A percentile compares a stretch with the other conserved stretches of the same genome.
Evolutionary conservation across 2,329 filamentous ascomycete species (phyloP).

Genomic region (Diplodia seriata): DNA sequence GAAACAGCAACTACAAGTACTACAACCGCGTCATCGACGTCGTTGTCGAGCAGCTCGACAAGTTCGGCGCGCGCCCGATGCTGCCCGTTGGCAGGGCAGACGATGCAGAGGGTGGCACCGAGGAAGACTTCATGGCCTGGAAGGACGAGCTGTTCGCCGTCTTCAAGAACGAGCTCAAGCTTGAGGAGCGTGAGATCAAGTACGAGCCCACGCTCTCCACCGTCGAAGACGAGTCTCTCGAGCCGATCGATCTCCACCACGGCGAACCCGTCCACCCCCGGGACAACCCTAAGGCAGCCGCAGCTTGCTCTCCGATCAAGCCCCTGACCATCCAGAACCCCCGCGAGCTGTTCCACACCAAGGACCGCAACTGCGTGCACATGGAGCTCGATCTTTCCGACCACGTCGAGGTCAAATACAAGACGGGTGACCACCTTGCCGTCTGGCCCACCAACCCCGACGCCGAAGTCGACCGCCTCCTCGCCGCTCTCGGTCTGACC

Average conservation of each 20-base stretch:
- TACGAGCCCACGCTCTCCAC: constrained; percentile 44
- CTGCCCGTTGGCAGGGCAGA: constrained; percentile 49
- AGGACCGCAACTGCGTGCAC: constrained; percentile 51
- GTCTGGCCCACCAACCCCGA: constrained; percentile 52
- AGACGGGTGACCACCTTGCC: constrained; percentile 54
- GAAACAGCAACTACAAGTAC: constrained; percentile 58
- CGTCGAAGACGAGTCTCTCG: constrained; percentile 37
- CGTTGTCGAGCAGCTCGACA: constrained; percentile 43
- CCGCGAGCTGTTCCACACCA: constrained; percentile 46
- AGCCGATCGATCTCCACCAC: constrained; percentile 41
- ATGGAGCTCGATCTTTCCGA: constrained; percentile 50
- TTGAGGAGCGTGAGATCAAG: constrained; percentile 43
- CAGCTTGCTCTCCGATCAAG: constrained; percentile 43
- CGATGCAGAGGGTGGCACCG: constrained; percentile 52
- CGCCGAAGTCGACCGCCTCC: constrained; percentile 46
- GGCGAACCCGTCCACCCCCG: constrained; percentile 22
- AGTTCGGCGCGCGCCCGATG: constrained; percentile 44
- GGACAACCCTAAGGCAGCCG: constrained; percentile 37
- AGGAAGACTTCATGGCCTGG: constrained; percentile 54
- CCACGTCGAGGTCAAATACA: constrained; percentile 49
- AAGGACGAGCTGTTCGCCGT: constrained; percentile 47
- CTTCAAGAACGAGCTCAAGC: constrained; percentile 43
- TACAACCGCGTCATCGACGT: constrained; percentile 54
- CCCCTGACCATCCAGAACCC: constrained; percentile 43
- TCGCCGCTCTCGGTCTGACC: constrained; percentile 41